Percentiles rank a stretch among this genome's conserved stretches.
Evolutionary conservation across 805 yeast species (phyloP).

Genomic region (Komagataella pseudopastoris): DNA sequence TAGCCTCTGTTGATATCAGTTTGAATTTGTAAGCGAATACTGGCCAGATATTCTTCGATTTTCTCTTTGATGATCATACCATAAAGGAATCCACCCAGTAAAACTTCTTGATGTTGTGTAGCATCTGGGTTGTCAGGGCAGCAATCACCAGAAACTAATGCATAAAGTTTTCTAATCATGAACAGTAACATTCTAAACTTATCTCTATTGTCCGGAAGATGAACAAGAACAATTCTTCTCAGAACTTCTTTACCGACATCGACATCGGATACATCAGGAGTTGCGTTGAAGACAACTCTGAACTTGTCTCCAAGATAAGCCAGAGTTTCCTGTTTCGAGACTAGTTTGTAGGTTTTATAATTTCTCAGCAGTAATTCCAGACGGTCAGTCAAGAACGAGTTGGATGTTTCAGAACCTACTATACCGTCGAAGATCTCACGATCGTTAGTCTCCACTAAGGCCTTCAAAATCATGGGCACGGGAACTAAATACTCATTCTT

Average conservation of each 20-base stretch:
- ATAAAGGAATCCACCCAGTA: slow-evolving; percentile 89
- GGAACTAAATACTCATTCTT: slow-evolving; percentile 93
- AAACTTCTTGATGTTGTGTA: slow-evolving; percentile 94
- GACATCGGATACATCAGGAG: slow-evolving; percentile 77
- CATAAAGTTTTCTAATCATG: slow-evolving; percentile 90
- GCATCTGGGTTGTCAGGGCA: slow-evolving; percentile 98
- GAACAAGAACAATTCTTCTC: slow-evolving; percentile 78
- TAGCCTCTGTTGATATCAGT: slow-evolving; percentile 70
- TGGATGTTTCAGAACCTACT: slow-evolving; percentile 74
- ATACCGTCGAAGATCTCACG: slow-evolving; percentile 94
- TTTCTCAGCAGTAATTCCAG: slow-evolving; percentile 83
- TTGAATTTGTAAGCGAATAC: slow-evolving; percentile 59
- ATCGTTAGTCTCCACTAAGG: slow-evolving; percentile 81
- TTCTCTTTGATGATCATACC: slow-evolving; percentile 97
- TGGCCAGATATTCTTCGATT: slow-evolving; percentile 80
- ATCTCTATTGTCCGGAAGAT: slow-evolving; percentile 58
- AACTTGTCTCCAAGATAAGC: slow-evolving; percentile 94
- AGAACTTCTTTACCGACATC: slow-evolving; percentile 85
- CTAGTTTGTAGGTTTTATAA: slow-evolving; percentile 67
- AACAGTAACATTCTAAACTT: slow-evolving; percentile 80
- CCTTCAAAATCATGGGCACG: slow-evolving; percentile 83
- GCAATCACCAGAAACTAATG: slow-evolving; percentile 94
- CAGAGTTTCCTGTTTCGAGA: slow-evolving; percentile 77
- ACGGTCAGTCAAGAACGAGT: slow-evolving; percentile 96
- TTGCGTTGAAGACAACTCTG: slow-evolving; percentile 82